Base-by-base conservation (phyloP, 73 alveolate species). In the Uronychia setigera region DNA sequence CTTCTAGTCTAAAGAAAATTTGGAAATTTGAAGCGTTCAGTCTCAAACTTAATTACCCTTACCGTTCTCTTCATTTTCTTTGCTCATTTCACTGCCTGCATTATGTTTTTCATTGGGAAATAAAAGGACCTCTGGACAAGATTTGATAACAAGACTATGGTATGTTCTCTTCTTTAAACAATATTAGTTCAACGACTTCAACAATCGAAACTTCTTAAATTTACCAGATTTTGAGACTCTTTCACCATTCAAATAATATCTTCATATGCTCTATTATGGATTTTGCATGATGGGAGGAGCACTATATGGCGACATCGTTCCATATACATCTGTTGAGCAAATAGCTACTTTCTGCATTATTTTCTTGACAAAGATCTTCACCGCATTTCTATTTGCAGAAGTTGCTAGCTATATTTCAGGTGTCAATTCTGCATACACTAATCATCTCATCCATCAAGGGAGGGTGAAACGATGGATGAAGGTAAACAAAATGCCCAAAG, bases 351-450 rank as follows among this genome's bases (percentile, higher is more conserved):
- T 85, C 33, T 29, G 87, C 1, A 31, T 35, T 0, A 35, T 91
- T 80, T 28, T 91, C 79, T 14, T 80, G 19, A 35, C 81, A 26
- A 78, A 79, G 59, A 76, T 91, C 31, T 76, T 91, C 29, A 31
- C 59, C 26, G 33, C 93, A 11, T 87, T 87, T 81, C 67, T 91
- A 28, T 76, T 80, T 32, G 96, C 93, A 19, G 93, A 91, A 77
- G 79, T 79, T 0, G 85, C 93, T 31, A 59, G 81, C 35, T 79
- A 79, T 1, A 80, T 86, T 29, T 35, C 87, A 19, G 33, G 74
- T 35, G 27, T 26, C 29, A 58, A 87, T 29, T 32, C 80, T 31
- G 79, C 95, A 26, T 90, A 60, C 35, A 58, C 82, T 0, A 60
- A 85, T 28, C 90, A 90, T 59, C 81, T 86, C 28, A n/a, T 59